phyloP scores from a whole-genome alignment of 768 basidiomycete species.

The Chalciporus chontae region DNA sequence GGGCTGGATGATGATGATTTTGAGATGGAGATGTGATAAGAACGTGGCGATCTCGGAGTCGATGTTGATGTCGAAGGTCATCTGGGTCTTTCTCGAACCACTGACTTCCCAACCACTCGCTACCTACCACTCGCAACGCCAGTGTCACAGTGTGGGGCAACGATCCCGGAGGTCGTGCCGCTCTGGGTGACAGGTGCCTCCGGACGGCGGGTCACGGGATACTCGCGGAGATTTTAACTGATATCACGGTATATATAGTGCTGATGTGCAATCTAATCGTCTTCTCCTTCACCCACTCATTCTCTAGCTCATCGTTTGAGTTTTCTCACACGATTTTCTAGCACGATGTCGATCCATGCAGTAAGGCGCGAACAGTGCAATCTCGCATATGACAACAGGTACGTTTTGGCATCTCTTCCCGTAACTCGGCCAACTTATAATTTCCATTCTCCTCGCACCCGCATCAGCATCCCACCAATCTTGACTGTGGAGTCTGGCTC shows the following conservation, averaged over 20 bases:
- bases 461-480: constrained; percentile 47
- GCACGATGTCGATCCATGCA: constrained; percentile 46
- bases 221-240: no score
- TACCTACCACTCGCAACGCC: no score
- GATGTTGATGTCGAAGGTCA: no score
- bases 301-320: no score
- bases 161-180: no score
- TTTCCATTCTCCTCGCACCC: neutral
- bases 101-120: no score
- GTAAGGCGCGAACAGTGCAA: constrained; percentile 51
- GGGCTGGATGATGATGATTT: constrained; percentile 3
- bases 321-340: neutral
- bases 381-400: constrained; percentile 63
- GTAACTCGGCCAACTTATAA: neutral
- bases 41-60: no score
- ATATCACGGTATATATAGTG: constrained; percentile 8
- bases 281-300: neutral
- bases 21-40: constrained; percentile 2
- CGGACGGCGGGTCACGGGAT: no score
- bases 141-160: no score
- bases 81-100: no score
- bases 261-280: constrained; percentile 10
- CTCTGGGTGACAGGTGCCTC: no score
- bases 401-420: neutral
- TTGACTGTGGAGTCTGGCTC: constrained; percentile 50